Conservation (phyloP, 2,329 filamentous ascomycete species). For the Pyrenophora tritici-repentis region DNA sequence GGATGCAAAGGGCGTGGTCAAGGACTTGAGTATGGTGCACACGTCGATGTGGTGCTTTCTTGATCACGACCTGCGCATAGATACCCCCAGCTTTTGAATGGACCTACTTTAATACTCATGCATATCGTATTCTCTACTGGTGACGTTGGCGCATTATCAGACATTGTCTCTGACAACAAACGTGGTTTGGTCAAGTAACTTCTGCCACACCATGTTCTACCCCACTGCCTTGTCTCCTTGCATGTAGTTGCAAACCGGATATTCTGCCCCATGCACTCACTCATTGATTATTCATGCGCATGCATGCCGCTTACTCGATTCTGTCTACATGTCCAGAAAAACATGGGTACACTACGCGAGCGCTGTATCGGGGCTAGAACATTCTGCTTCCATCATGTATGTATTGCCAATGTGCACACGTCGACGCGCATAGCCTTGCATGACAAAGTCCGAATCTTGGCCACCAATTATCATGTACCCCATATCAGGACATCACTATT, state of each 20-base stretch:
- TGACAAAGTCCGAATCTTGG: no score
- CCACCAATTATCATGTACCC: no score
- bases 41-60: constrained; percentile 8
- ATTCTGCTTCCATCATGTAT: neutral
- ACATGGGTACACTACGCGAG: neutral
- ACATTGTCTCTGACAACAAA: no score
- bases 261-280: neutral
- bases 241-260: no score
- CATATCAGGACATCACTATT: no score
- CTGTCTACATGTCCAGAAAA: no score
- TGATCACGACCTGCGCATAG: constrained; percentile 27
- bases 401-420: no score
- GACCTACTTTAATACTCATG: constrained; percentile 17
- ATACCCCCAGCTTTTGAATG: constrained; percentile 29
- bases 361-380: neutral
- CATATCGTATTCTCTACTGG: neutral
- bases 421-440: no score
- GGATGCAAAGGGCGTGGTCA: constrained; percentile 14
- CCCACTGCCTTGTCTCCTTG: neutral
- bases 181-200: no score
- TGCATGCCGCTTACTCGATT: neutral
- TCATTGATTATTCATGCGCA: neutral
- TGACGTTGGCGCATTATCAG: neutral
- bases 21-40: neutral
- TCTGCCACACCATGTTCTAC: no score